Conservation (phyloP, 805 yeast genomes). For the Lachancea waltii region DNA sequence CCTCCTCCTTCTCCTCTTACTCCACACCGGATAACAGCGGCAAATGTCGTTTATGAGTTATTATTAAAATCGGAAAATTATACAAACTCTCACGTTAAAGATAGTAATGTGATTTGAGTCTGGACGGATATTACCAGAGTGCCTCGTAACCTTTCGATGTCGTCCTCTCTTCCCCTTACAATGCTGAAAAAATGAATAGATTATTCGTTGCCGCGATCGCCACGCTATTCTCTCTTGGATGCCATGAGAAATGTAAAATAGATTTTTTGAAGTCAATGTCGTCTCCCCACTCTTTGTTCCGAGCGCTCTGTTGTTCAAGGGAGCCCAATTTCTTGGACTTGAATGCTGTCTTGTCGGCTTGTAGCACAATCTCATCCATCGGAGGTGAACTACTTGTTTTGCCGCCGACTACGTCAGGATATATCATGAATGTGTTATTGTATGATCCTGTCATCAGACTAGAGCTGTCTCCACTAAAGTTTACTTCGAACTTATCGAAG, state of each 20-base stretch:
- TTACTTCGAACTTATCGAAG: constrained; percentile 96
- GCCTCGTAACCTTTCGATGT: no score
- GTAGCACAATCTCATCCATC: constrained; percentile 64
- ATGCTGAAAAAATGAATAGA: constrained; percentile 74
- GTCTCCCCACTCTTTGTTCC: constrained; percentile 45
- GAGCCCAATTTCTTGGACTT: constrained; percentile 43
- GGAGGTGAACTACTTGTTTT: constrained; percentile 8
- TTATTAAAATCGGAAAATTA: constrained; percentile 4
- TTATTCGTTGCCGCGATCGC: constrained; percentile 98
- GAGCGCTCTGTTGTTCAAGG: constrained; percentile 38
- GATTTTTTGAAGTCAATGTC: constrained; percentile 92
- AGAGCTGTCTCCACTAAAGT: constrained; percentile 86
- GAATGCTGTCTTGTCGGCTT: constrained; percentile 97
- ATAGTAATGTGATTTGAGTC: constrained; percentile 2
- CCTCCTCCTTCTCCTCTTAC: no score
- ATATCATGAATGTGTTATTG: constrained; percentile 94
- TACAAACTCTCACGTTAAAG: constrained; percentile 6
- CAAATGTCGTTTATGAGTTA: not conserved
- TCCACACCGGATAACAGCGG: no score
- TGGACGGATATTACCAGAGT: no score
- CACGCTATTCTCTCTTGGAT: constrained; percentile 91
- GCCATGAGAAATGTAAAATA: constrained; percentile 96
- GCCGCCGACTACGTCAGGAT: constrained; percentile 66
- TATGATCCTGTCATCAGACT: constrained; percentile 95
- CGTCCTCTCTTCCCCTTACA: constrained; percentile 32